Evolutionary conservation across 345 rosid genomes (phyloP).

Genomic region (Camelina laxa): DNA sequence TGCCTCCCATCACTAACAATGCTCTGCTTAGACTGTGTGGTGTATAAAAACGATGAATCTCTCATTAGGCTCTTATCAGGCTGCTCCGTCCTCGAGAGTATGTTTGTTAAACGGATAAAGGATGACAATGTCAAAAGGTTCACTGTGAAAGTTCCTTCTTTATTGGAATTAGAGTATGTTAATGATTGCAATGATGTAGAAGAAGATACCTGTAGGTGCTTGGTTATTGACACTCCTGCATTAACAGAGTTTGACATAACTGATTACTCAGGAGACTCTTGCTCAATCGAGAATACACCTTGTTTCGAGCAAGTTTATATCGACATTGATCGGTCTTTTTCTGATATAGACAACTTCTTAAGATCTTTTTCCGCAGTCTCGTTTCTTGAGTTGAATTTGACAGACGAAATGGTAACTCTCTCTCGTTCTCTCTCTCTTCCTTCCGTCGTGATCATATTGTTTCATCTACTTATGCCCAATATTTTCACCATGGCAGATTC

Average conservation of each 20-base stretch:
- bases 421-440: not conserved
- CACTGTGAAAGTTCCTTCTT: not conserved
- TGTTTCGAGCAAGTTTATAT: not conserved
- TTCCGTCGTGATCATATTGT: not conserved
- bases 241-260: not conserved
- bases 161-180: not conserved
- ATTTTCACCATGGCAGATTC: not conserved
- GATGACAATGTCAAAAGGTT: conserved; percentile 10
- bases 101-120: not conserved
- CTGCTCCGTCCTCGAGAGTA: not conserved
- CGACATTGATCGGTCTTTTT: not conserved
- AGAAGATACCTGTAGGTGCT: not conserved
- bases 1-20: not conserved
- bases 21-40: not conserved
- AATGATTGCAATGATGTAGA: not conserved
- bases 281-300: not conserved
- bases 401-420: not conserved
- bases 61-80: not conserved
- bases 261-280: not conserved
- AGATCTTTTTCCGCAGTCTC: not conserved
- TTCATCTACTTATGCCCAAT: not conserved
- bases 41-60: not conserved
- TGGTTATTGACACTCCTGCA: conserved; percentile 8
- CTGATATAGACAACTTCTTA: not conserved
- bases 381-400: not conserved